These are phyloP conservation scores for Areca catechu DNA, from an alignment of 176 grass and related monocot species.

Conservation along the genomic window DNA sequence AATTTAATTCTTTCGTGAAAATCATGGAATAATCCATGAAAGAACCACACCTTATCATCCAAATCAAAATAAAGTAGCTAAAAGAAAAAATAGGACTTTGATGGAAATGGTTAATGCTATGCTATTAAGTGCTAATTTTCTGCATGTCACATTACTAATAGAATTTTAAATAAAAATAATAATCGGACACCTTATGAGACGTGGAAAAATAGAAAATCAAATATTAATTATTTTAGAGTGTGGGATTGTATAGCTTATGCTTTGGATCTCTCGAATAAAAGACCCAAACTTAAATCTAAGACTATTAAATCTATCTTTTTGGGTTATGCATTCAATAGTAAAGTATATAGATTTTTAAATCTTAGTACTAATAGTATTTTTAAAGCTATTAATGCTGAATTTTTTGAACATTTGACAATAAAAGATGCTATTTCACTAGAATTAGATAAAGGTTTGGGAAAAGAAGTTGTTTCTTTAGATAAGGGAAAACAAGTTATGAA, in stretches of 20 bases:
- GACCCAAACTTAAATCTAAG: background rate
- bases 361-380: background rate
- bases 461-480: background rate
- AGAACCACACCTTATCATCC: background rate
- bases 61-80: background rate
- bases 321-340: background rate
- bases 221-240: background rate
- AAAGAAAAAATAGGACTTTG: background rate
- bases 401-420: background rate
- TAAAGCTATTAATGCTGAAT: background rate
- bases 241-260: background rate
- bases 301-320: background rate
- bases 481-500: background rate
- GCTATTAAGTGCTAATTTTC: background rate
- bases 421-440: background rate
- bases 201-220: background rate
- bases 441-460: background rate
- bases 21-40: too few species aligned
- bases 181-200: background rate
- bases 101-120: background rate
- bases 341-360: background rate
- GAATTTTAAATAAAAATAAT: background rate
- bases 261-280: background rate
- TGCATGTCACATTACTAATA: background rate
- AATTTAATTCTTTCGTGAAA: too few species aligned